These are phyloP conservation scores for Leccinum rimulosum DNA, from an alignment of 768 basidiomycete genomes.

Conservation along the genomic window DNA sequence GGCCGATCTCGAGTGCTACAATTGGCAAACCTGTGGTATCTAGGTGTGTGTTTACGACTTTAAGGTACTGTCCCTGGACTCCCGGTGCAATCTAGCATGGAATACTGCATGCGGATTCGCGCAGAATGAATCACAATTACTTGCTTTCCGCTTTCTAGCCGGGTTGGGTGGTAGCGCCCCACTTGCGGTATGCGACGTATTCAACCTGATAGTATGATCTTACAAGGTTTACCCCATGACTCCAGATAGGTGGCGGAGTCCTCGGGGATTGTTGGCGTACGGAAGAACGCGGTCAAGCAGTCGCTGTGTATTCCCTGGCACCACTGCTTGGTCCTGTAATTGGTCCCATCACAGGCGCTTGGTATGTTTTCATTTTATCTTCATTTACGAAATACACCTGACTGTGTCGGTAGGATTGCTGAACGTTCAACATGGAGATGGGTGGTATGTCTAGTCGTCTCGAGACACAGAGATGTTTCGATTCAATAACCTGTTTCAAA, in stretches of 20 bases:
- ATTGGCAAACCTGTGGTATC: constrained; percentile 60
- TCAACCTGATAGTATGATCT: background rate
- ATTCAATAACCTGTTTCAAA: background rate
- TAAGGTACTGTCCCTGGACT: background rate
- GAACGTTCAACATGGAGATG: constrained; percentile 67
- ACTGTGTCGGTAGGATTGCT: constrained; percentile 41
- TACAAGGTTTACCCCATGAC: background rate
- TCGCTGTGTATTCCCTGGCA: constrained; percentile 62
- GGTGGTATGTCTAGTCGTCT: constrained; percentile 45
- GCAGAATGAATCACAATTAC: constrained; percentile 51
- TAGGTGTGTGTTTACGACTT: constrained; percentile 40
- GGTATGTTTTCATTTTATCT: constrained; percentile 31
- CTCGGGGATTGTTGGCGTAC: constrained; percentile 59
- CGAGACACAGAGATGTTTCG: background rate
- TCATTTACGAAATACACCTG: background rate
- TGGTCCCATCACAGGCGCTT: constrained; percentile 62
- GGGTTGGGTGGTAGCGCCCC: constrained; percentile 76
- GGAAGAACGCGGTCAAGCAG: constrained; percentile 63
- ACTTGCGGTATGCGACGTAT: constrained; percentile 37
- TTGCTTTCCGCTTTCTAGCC: constrained; percentile 66
- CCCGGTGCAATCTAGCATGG: constrained; percentile 42
- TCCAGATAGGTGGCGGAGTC: constrained; percentile 62
- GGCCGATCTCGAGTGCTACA: constrained; percentile 65
- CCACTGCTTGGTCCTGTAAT: constrained; percentile 65
- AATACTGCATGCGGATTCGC: constrained; percentile 66